Evolutionary conservation across 2,329 filamentous ascomycete genomes (phyloP).

Genomic region (Helotiales sp.): DNA sequence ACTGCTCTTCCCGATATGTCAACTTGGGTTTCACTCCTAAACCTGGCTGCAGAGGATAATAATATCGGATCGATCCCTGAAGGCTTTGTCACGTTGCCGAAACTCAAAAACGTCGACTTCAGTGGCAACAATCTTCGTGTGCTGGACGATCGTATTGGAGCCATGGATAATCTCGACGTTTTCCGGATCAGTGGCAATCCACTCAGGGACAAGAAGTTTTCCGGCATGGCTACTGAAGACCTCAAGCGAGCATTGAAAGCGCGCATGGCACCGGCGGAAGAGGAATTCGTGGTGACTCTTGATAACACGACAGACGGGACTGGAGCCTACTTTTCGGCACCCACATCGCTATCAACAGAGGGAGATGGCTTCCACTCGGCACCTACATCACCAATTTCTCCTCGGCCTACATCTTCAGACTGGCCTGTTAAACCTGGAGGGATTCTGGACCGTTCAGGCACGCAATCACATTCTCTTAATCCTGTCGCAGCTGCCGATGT

Average conservation of each 20-base stretch:
- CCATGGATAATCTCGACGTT: slow-evolving; percentile 75
- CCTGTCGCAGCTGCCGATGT: slow-evolving; percentile 57
- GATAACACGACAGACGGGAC: slow-evolving; percentile 37
- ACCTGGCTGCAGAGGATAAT: slow-evolving; percentile 80
- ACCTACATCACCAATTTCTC: slow-evolving; percentile 25
- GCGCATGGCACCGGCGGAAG: slow-evolving; percentile 58
- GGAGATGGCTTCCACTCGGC: slow-evolving; percentile 31
- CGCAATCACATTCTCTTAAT: slow-evolving; percentile 60
- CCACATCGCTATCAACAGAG: too few relatives aligned
- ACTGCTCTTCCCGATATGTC: slow-evolving; percentile 70
- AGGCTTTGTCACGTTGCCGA: slow-evolving; percentile 68
- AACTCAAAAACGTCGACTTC: slow-evolving; percentile 77
- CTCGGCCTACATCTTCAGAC: slow-evolving; percentile 26
- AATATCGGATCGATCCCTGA: slow-evolving; percentile 72
- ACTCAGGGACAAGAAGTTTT: slow-evolving; percentile 81
- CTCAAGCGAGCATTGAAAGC: slow-evolving; percentile 72
- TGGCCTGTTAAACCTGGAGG: slow-evolving; percentile 41
- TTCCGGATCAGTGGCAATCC: slow-evolving; percentile 88
- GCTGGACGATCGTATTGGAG: slow-evolving; percentile 73
- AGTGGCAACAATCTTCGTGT: slow-evolving; percentile 79
- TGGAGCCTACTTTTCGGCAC: slow-evolving; percentile 25
- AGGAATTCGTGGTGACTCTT: slow-evolving; percentile 23
- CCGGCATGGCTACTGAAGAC: slow-evolving; percentile 76
- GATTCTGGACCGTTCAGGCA: slow-evolving; percentile 69
- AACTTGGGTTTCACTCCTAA: slow-evolving; percentile 72